Conservation (phyloP, 768 basidiomycete genomes). For the Leccinellum luteum region DNA sequence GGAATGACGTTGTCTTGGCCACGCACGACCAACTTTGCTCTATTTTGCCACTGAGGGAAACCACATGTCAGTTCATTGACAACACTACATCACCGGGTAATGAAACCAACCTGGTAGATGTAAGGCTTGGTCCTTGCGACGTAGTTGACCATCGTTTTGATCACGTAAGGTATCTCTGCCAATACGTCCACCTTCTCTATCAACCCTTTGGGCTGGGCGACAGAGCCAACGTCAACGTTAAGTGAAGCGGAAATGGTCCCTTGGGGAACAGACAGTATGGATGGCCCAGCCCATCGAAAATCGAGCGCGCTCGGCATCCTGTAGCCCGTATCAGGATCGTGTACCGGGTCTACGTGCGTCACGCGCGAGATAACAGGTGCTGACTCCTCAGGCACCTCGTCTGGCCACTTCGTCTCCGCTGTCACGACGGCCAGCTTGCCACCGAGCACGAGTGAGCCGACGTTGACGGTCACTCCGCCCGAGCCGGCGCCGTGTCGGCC, state of each 20-base stretch:
- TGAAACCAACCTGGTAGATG: conserved; percentile 78
- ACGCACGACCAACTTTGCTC: conserved; percentile 47
- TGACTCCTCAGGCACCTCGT: conserved; percentile 48
- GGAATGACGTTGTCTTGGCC: conserved; percentile 41
- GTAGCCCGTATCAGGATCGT: conserved; percentile 84
- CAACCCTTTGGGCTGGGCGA: conserved; percentile 64
- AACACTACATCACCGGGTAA: background rate
- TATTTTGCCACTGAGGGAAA: conserved; percentile 52
- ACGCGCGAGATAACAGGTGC: conserved; percentile 61
- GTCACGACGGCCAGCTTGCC: conserved; percentile 76
- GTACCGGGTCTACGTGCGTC: conserved; percentile 54
- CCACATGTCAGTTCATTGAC: background rate
- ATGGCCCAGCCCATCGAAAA: conserved; percentile 78
- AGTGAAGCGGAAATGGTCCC: conserved; percentile 58
- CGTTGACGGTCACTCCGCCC: conserved; percentile 79
- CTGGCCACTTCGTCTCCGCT: conserved; percentile 76
- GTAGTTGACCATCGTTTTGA: conserved; percentile 92
- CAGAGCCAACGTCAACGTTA: conserved; percentile 54
- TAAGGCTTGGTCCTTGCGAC: conserved; percentile 92
- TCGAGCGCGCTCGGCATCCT: conserved; percentile 61
- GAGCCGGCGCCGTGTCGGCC: conserved; percentile 79
- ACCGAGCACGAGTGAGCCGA: conserved; percentile 81
- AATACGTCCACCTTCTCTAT: conserved; percentile 94
- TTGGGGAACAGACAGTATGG: conserved; percentile 49
- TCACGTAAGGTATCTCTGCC: conserved; percentile 88